These are phyloP conservation scores for Hypericum androsaemum DNA, from an alignment of 345 rosid species.

Conservation along the genomic window DNA sequence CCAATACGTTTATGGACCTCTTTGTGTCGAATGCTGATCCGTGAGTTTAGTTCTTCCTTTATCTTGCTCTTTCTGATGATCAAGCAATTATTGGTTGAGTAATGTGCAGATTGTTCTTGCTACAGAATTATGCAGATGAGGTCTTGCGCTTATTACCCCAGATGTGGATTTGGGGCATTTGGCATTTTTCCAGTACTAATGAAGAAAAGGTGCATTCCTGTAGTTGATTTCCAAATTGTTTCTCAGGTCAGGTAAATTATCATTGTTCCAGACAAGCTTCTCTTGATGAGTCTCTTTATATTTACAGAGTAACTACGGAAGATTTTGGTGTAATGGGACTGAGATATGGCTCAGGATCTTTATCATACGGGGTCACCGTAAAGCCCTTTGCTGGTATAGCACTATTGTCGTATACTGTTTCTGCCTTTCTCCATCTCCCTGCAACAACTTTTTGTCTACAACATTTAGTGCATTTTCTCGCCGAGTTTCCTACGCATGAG, in stretches of 20 bases:
- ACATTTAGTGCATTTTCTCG: too few relatives aligned
- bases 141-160: slow-evolving; percentile 63
- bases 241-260: not conserved
- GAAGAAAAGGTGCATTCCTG: slow-evolving; percentile 34
- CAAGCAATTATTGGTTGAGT: slow-evolving; percentile 4
- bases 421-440: not conserved
- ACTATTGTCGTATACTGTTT: not conserved
- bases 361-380: slow-evolving; percentile 63
- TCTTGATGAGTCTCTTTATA: slow-evolving; percentile 13
- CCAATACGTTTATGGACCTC: slow-evolving; percentile 85
- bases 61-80: not conserved
- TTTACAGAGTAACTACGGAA: slow-evolving; percentile 39
- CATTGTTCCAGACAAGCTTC: not conserved
- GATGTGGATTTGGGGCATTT: slow-evolving; percentile 73
- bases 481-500: too few relatives aligned
- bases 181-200: slow-evolving; percentile 53
- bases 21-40: slow-evolving; percentile 67
- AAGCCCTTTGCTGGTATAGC: slow-evolving; percentile 49
- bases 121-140: slow-evolving; percentile 55
- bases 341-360: slow-evolving; percentile 64
- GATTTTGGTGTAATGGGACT: slow-evolving; percentile 66
- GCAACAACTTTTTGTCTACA: too few relatives aligned
- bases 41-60: slow-evolving; percentile 30
- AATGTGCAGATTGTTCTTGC: slow-evolving; percentile 16
- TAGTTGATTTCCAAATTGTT: not conserved